Percentiles rank a stretch among this genome's conserved stretches.
Evolutionary conservation across 352 stramenopile genomes (phyloP).

Genomic region (Globisporangium apiculatum): DNA sequence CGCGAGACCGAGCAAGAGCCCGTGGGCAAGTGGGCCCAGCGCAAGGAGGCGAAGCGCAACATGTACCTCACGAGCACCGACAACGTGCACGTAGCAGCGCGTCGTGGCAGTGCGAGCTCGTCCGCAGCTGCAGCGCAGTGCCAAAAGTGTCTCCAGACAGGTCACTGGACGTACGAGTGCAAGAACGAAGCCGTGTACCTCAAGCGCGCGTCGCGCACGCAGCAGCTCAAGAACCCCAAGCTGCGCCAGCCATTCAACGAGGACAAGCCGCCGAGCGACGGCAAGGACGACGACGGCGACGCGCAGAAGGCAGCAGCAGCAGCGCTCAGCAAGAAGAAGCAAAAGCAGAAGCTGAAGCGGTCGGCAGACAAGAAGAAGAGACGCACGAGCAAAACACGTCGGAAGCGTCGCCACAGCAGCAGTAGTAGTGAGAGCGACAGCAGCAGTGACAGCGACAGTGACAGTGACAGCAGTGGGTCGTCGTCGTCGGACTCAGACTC

Average conservation of each 20-base stretch:
- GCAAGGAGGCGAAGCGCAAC: conserved; percentile 70
- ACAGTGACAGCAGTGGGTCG: conserved; percentile 20
- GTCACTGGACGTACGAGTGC: conserved; percentile 87
- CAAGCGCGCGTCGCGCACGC: conserved; percentile 62
- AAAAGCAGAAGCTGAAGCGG: conserved; percentile 8
- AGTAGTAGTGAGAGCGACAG: conserved; percentile 28
- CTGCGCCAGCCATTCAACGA: conserved; percentile 76
- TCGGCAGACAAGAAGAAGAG: conserved; percentile 19
- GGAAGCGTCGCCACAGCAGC: conserved; percentile 15
- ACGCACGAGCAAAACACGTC: conserved; percentile 15
- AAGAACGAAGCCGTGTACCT: conserved; percentile 82
- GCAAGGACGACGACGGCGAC: conserved; percentile 17
- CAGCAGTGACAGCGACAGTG: conserved; percentile 28
- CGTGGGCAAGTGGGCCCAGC: conserved; percentile 54
- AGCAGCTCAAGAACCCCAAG: conserved; percentile 76
- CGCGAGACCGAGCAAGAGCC: conserved; percentile 31
- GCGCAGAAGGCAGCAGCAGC: conserved; percentile 12
- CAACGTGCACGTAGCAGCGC: conserved; percentile 44
- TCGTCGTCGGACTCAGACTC: conserved; percentile 21
- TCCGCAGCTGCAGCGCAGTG: conserved; percentile 38
- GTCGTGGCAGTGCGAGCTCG: conserved; percentile 18
- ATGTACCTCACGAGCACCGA: conserved; percentile 84
- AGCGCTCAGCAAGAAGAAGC: conserved; percentile 14
- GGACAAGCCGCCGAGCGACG: conserved; percentile 55
- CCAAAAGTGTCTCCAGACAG: conserved; percentile 74